A percentile compares a stretch with the other conserved stretches of the same genome.
Conservation (phyloP, 441 rosid species). For the Omphalea diandra region DNA sequence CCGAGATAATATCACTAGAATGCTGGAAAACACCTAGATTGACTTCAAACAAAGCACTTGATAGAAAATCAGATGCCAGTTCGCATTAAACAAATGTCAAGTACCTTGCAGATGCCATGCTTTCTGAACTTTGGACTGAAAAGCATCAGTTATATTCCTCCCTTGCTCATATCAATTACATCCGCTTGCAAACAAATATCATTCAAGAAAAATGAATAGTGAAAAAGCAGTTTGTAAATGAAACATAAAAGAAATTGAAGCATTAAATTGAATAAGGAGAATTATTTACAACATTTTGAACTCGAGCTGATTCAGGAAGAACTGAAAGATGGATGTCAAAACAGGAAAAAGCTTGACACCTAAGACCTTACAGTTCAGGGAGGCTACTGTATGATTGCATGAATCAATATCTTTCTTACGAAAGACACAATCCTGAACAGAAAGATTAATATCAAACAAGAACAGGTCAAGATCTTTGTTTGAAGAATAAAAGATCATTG, state of each 20-base stretch:
- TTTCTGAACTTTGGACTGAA: constrained; percentile 12
- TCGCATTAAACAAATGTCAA: constrained; percentile 9
- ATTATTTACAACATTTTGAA: constrained; percentile 24
- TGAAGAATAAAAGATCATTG: neutral
- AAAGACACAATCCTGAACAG: constrained; percentile 16
- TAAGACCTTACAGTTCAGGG: constrained; percentile 3
- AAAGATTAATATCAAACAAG: neutral
- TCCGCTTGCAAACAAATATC: constrained; percentile 33
- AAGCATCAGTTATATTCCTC: constrained; percentile 9
- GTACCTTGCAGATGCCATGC: constrained; percentile 23
- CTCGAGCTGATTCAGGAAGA: constrained; percentile 6
- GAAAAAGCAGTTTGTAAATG: constrained; percentile 8
- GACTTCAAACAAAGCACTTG: neutral
- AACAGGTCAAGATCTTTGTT: constrained; percentile 1
- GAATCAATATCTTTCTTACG: constrained; percentile 10
- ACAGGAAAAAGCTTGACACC: constrained; percentile 11
- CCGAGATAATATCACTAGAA: neutral
- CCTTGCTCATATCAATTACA: constrained; percentile 19
- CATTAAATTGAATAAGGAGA: neutral
- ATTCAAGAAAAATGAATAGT: constrained; percentile 21
- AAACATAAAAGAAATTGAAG: neutral
- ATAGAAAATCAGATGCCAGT: neutral
- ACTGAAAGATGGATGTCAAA: neutral
- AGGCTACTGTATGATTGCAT: neutral
- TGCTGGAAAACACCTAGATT: neutral